Conservation (phyloP, 2,329 filamentous ascomycete species). For the Botrytis deweyae region DNA sequence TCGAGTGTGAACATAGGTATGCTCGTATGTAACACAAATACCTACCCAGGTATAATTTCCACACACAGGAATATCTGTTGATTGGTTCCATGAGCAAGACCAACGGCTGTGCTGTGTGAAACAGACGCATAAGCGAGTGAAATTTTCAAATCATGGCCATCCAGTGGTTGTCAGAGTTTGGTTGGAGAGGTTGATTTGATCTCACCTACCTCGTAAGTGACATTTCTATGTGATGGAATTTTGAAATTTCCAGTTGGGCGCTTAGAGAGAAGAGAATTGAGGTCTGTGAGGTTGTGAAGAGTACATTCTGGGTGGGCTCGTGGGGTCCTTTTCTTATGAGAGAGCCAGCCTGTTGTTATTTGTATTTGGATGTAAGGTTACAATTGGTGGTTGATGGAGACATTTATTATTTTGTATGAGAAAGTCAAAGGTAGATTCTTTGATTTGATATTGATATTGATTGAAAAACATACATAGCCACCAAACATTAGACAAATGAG, state of each 20-base stretch:
- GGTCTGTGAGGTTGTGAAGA: not conserved
- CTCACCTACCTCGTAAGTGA: not conserved
- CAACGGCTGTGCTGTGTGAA: not conserved
- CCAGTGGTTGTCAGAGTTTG: conserved; percentile 1
- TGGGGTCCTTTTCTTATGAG: not conserved
- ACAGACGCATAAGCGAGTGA: not conserved
- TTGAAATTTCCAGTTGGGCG: not conserved
- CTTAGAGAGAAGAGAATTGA: not conserved
- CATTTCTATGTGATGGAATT: not conserved
- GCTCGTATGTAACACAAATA: too few species aligned
- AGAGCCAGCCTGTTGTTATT: not conserved
- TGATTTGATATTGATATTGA: not conserved
- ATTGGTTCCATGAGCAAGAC: not conserved
- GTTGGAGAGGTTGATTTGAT: not conserved
- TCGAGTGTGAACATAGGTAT: not conserved
- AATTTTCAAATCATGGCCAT: not conserved
- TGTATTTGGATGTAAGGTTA: not conserved
- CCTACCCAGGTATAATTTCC: not conserved
- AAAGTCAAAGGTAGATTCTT: not conserved
- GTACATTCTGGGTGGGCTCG: not conserved
- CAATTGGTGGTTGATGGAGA: not conserved
- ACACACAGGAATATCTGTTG: not conserved
- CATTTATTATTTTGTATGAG: not conserved
- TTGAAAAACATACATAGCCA: not conserved
- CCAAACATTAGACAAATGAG: not conserved